Evolutionary conservation across 306 rosid species (phyloP).

Genomic region (Cucurbita pepo): DNA sequence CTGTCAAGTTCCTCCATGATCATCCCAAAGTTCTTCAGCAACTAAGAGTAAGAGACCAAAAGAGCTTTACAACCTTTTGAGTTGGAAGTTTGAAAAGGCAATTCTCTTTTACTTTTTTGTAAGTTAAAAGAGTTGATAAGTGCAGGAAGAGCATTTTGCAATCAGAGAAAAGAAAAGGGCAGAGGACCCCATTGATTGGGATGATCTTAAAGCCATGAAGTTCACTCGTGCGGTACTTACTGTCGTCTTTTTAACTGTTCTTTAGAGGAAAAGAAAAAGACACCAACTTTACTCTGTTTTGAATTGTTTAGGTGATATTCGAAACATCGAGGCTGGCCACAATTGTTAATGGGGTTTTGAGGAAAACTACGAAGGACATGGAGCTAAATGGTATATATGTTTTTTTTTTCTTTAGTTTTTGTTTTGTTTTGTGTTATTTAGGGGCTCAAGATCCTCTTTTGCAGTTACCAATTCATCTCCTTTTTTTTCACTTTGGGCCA

Average conservation of each 20-base stretch:
- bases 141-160: slow-evolving; percentile 72
- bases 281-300: background rate
- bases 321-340: slow-evolving; percentile 99
- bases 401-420: background rate
- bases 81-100: background rate
- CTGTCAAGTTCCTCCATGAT: slow-evolving; percentile 82
- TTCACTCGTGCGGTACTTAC: slow-evolving; percentile 79
- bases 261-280: background rate
- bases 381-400: slow-evolving; percentile 50
- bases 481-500: background rate
- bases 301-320: slow-evolving; percentile 56
- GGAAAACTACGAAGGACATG: slow-evolving; percentile 89
- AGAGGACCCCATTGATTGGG: slow-evolving; percentile 50
- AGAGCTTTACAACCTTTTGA: background rate
- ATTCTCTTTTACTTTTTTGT: background rate
- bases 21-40: slow-evolving; percentile 76
- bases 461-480: slow-evolving; percentile 1
- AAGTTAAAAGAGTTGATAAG: background rate
- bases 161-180: slow-evolving; percentile 54
- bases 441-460: slow-evolving; percentile 1
- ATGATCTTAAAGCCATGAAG: slow-evolving; percentile 68
- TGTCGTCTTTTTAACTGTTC: background rate
- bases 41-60: slow-evolving; percentile 47
- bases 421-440: background rate
- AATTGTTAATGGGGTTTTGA: slow-evolving; percentile 81